Conservation (phyloP, 2,329 filamentous ascomycete genomes). For the Cadophora luteo-olivacea region DNA sequence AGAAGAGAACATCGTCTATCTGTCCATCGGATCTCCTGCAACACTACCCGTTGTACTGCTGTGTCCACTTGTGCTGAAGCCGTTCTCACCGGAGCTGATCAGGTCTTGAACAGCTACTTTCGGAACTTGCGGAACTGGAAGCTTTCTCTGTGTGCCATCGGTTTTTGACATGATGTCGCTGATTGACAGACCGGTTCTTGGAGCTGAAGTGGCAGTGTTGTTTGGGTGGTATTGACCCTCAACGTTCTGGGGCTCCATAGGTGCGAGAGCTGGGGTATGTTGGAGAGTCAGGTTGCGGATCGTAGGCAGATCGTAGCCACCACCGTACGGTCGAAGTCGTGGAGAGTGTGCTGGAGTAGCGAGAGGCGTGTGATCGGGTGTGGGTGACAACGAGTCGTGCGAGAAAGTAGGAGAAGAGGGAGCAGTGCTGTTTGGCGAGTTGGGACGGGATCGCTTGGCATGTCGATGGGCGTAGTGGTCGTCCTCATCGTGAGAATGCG, state of each 20-base stretch:
- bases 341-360: conserved; percentile 96
- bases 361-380: conserved; percentile 97
- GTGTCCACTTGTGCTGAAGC: conserved; percentile 72
- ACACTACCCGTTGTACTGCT: conserved; percentile 81
- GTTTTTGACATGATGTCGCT: conserved; percentile 91
- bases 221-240: conserved; percentile 49
- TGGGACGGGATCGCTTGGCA: conserved; percentile 88
- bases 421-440: conserved; percentile 93
- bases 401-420: conserved; percentile 97
- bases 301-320: conserved; percentile 82
- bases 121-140: conserved; percentile 89
- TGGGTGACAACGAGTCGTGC: conserved; percentile 93
- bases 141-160: conserved; percentile 86
- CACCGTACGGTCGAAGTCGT: conserved; percentile 75
- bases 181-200: conserved; percentile 76
- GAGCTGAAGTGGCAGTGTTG: conserved; percentile 40
- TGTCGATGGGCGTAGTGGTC: conserved; percentile 77
- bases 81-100: conserved; percentile 65
- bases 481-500: conserved; percentile 82
- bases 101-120: conserved; percentile 90
- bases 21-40: conserved; percentile 70
- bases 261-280: conserved; percentile 69
- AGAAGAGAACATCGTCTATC: conserved; percentile 42
- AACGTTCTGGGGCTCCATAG: conserved; percentile 62
- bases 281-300: conserved; percentile 76